A percentile compares a stretch with the other conserved stretches of the same genome.
Evolutionary conservation across 2,329 filamentous ascomycete genomes (phyloP).

Genomic region (Arthrobotrys musiformis): DNA sequence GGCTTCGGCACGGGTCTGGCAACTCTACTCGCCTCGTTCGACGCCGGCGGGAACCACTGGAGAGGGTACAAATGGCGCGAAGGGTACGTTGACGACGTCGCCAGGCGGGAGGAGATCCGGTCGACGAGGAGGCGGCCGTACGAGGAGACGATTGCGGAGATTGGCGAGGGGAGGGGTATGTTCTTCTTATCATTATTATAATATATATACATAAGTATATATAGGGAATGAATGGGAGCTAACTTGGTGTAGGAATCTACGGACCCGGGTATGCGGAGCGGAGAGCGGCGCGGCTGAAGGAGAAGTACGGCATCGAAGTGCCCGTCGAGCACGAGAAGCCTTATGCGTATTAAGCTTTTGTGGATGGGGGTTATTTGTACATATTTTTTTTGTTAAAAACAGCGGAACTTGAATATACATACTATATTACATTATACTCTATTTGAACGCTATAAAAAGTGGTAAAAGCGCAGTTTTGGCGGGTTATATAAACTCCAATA

Average conservation of each 20-base stretch:
- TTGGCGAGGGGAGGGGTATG: conserved; percentile 89
- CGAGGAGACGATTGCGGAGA: conserved; percentile 80
- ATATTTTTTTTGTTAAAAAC: conserved; percentile 24
- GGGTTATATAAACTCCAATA: background rate
- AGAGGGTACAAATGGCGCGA: conserved; percentile 67
- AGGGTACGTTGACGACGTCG: conserved; percentile 73
- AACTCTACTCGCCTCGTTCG: conserved; percentile 71
- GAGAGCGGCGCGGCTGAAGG: conserved; percentile 81
- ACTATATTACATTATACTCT: background rate
- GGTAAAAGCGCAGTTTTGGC: background rate
- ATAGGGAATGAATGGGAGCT: background rate
- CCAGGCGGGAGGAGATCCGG: conserved; percentile 78
- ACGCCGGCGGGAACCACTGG: conserved; percentile 74
- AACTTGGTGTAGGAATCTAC: conserved; percentile 72
- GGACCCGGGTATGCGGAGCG: conserved; percentile 86
- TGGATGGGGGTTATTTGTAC: conserved; percentile 8
- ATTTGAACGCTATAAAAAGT: too few relatives aligned
- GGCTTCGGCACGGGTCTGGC: conserved; percentile 74
- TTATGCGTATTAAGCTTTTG: conserved; percentile 61
- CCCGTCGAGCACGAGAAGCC: conserved; percentile 65
- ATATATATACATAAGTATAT: background rate
- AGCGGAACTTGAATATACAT: background rate
- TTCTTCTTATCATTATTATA: conserved; percentile 45
- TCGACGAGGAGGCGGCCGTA: conserved; percentile 78
- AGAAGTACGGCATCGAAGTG: conserved; percentile 88